Evolutionary conservation across 2,329 filamentous ascomycete genomes (phyloP).

Genomic region (Neofusicoccum ribis): DNA sequence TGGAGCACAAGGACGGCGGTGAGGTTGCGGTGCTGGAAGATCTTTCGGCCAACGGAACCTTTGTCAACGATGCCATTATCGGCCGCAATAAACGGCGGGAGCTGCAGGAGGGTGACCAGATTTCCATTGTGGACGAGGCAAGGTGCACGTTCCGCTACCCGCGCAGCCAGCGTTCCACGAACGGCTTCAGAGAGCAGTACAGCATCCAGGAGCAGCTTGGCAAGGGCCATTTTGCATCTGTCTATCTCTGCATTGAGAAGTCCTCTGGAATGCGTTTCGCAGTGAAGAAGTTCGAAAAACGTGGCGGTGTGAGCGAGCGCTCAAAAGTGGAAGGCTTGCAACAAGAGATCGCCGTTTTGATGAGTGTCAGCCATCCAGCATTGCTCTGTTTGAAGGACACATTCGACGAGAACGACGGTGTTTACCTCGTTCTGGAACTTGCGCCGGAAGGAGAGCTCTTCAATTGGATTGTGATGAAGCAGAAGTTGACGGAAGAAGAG

Average conservation of each 20-base stretch:
- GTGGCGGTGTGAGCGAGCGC: slow-evolving; percentile 75
- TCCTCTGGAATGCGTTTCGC: slow-evolving; percentile 78
- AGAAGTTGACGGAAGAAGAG: slow-evolving; percentile 82
- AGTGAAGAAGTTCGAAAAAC: slow-evolving; percentile 92
- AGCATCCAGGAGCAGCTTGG: slow-evolving; percentile 80
- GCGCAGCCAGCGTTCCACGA: slow-evolving; percentile 49
- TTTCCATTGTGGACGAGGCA: slow-evolving; percentile 80
- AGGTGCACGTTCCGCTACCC: slow-evolving; percentile 93
- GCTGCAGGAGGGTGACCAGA: slow-evolving; percentile 85
- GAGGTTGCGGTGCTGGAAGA: slow-evolving; percentile 80
- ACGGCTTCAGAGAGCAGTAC: slow-evolving; percentile 83
- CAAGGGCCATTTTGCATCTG: slow-evolving; percentile 93
- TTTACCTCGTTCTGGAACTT: slow-evolving; percentile 88
- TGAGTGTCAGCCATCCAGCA: slow-evolving; percentile 95
- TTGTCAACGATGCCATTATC: slow-evolving; percentile 87
- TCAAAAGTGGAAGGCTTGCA: slow-evolving; percentile 84
- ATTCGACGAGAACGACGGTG: slow-evolving; percentile 85
- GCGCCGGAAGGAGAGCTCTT: slow-evolving; percentile 93
- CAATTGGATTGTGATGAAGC: slow-evolving; percentile 88
- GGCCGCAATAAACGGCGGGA: slow-evolving; percentile 90
- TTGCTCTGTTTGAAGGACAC: slow-evolving; percentile 92
- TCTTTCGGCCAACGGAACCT: slow-evolving; percentile 93
- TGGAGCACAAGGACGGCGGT: slow-evolving; percentile 59
- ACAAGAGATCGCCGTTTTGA: slow-evolving; percentile 93
- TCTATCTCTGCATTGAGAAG: slow-evolving; percentile 88